Conservation (phyloP, 1,284 basidiomycete genomes). For the Naganishia sp. region DNA sequence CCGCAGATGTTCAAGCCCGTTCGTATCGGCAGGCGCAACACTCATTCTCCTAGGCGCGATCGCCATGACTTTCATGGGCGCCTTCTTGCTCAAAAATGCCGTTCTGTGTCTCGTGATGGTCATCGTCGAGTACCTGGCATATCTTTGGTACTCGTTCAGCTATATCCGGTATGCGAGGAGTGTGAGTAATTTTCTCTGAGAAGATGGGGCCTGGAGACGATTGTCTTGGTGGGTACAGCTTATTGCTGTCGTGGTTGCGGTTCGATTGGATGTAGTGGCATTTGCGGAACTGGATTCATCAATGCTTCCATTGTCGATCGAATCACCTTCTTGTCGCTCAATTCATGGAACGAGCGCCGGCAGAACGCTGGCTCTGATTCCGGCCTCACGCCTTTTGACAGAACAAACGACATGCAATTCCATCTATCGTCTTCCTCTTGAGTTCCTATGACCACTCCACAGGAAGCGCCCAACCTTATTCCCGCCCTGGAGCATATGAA, state of each 20-base stretch:
- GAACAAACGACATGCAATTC: no score
- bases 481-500: slow-evolving; percentile 16
- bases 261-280: background rate
- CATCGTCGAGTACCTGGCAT: slow-evolving; percentile 79
- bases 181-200: slow-evolving; percentile 44
- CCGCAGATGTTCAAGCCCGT: slow-evolving; percentile 88
- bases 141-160: slow-evolving; percentile 66
- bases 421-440: no score
- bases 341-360: no score
- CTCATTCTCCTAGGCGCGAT: slow-evolving; percentile 75
- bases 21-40: slow-evolving; percentile 74
- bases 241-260: slow-evolving; percentile 24
- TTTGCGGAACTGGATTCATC: background rate
- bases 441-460: background rate
- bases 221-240: background rate
- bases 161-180: slow-evolving; percentile 85
- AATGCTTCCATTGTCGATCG: background rate
- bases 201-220: no score
- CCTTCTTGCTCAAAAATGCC: slow-evolving; percentile 63
- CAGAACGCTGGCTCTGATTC: no score
- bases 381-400: no score
- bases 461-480: background rate
- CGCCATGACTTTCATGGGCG: slow-evolving; percentile 74
- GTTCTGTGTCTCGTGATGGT: slow-evolving; percentile 65
- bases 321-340: no score